These are phyloP conservation scores for Chlamydomonas incerta DNA, from an alignment of 139 green algal species.

Conservation along the genomic window DNA sequence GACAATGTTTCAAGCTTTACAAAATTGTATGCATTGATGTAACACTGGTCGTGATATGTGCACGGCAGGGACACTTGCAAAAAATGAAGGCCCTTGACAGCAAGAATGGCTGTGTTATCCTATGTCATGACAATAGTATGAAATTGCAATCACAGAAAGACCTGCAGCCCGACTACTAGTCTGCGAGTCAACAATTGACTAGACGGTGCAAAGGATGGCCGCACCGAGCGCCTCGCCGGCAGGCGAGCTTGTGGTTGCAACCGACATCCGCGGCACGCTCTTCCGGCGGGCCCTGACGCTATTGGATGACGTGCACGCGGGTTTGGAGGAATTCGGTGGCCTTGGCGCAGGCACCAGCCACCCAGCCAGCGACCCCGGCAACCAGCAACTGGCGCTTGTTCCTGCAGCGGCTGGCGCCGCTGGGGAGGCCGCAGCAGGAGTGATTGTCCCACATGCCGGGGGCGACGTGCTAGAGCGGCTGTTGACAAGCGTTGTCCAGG, in stretches of 20 bases:
- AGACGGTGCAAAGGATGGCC: not conserved
- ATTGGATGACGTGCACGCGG: conserved; percentile 12
- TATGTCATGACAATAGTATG: no score
- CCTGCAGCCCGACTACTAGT: no score
- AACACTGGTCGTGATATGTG: no score
- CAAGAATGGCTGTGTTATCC: no score
- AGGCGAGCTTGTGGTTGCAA: conserved; percentile 1
- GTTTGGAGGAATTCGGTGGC: conserved; percentile 14
- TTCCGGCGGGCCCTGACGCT: conserved; percentile 13
- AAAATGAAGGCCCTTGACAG: no score
- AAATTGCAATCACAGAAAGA: no score
- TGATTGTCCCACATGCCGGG: not conserved
- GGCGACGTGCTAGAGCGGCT: not conserved
- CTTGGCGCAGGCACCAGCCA: not conserved
- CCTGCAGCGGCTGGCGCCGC: no score
- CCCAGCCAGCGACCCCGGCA: not conserved
- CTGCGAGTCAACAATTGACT: no score
- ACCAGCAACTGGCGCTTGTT: not conserved
- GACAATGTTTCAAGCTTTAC: no score
- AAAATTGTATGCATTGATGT: no score
- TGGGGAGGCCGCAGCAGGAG: not conserved
- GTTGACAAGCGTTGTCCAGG: conserved; percentile 3
- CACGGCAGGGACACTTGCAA: no score
- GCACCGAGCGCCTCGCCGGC: not conserved
- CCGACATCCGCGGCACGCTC: conserved; percentile 9